Evolutionary conservation across 2,329 filamentous ascomycete genomes (phyloP).

Genomic region (Fusarium nygamai): DNA sequence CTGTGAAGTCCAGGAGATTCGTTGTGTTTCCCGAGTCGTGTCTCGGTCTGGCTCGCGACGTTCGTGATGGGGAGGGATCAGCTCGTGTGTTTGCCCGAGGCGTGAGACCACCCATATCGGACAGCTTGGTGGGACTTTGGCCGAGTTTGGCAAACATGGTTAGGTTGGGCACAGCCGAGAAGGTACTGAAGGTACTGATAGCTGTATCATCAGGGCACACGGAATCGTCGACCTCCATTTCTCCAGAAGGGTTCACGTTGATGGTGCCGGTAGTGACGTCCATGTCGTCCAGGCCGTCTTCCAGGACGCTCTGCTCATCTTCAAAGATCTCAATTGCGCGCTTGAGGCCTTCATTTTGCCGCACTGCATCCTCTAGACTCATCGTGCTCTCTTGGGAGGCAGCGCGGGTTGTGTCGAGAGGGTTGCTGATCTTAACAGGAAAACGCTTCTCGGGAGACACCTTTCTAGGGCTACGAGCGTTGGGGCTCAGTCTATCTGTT

Average conservation of each 20-base stretch:
- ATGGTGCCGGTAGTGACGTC: constrained; percentile 38
- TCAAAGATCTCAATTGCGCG: constrained; percentile 72
- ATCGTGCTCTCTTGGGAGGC: constrained; percentile 52
- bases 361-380: constrained; percentile 63
- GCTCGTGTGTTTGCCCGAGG: constrained; percentile 48
- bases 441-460: constrained; percentile 67
- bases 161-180: constrained; percentile 90
- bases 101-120: constrained; percentile 52
- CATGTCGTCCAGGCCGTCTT: constrained; percentile 45
- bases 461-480: constrained; percentile 58
- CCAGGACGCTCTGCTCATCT: constrained; percentile 54
- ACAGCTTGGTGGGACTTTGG: constrained; percentile 68
- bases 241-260: constrained; percentile 41
- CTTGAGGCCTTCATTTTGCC: constrained; percentile 65
- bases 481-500: constrained; percentile 41
- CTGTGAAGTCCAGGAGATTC: constrained; percentile 89
- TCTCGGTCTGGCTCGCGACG: constrained; percentile 47
- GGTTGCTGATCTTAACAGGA: constrained; percentile 64
- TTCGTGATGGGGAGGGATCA: constrained; percentile 50
- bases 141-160: constrained; percentile 82
- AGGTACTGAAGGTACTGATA: constrained; percentile 87
- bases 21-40: constrained; percentile 70
- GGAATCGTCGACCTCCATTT: constrained; percentile 48
- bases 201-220: constrained; percentile 73
- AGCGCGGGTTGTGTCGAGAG: constrained; percentile 34